Conservation (phyloP, 1,139 yeast species). For the Candida frijolesensis region DNA sequence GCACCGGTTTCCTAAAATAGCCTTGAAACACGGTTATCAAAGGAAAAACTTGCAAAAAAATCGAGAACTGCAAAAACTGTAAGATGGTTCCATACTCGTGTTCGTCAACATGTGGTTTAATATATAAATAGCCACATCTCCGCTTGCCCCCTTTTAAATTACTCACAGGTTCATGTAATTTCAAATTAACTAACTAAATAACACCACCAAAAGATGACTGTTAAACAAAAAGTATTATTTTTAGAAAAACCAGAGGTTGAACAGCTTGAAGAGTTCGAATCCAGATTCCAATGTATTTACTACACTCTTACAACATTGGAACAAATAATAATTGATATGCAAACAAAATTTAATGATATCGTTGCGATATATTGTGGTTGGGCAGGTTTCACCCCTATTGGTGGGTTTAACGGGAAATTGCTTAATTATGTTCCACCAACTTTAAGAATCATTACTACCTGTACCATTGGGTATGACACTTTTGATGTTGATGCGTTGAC, state of each 20-base stretch:
- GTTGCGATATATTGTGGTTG: constrained; percentile 68
- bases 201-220: constrained; percentile 14
- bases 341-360: constrained; percentile 38
- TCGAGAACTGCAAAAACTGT: not conserved
- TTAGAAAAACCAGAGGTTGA: constrained; percentile 41
- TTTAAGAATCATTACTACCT: constrained; percentile 60
- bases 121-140: not conserved
- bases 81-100: not conserved
- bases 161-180: not conserved
- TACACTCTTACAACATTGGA: constrained; percentile 45
- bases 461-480: constrained; percentile 72
- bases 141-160: not conserved
- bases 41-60: not conserved
- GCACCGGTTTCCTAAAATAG: constrained; percentile 1
- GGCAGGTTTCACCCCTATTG: constrained; percentile 53
- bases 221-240: constrained; percentile 42
- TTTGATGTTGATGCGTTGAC: constrained; percentile 48
- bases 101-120: not conserved
- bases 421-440: constrained; percentile 52
- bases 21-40: not conserved
- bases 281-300: constrained; percentile 44
- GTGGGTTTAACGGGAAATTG: constrained; percentile 51
- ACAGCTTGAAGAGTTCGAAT: constrained; percentile 27
- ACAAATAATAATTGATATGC: constrained; percentile 41
- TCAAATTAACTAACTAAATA: too few relatives aligned